Evolutionary conservation across 2,329 filamentous ascomycete genomes (phyloP).

Genomic region (Penicillium rolfsii): DNA sequence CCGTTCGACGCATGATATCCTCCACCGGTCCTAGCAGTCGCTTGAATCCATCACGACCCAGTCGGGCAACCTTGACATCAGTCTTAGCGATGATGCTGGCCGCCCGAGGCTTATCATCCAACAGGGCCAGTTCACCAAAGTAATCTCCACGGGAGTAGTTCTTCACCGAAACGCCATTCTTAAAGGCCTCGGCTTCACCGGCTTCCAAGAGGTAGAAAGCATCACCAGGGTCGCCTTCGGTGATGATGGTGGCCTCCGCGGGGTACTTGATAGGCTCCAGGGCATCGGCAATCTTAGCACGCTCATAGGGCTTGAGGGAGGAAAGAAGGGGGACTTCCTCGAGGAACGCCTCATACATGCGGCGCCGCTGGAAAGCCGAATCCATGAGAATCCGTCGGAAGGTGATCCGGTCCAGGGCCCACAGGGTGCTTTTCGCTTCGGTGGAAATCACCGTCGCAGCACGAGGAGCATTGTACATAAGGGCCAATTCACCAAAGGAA

Average conservation of each 20-base stretch:
- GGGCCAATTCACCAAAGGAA: slow-evolving; percentile 91
- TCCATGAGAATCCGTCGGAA: slow-evolving; percentile 99
- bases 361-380: slow-evolving; percentile 90
- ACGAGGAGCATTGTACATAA: slow-evolving; percentile 98
- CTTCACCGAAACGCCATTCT: slow-evolving; percentile 74
- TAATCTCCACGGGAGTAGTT: slow-evolving; percentile 90
- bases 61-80: slow-evolving; percentile 87
- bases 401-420: slow-evolving; percentile 92
- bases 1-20: slow-evolving; percentile 80
- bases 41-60: slow-evolving; percentile 95
- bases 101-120: slow-evolving; percentile 91
- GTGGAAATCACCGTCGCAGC: slow-evolving; percentile 90
- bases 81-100: slow-evolving; percentile 83
- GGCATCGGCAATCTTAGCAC: slow-evolving; percentile 95
- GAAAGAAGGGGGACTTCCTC: slow-evolving; percentile 88
- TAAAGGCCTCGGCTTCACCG: slow-evolving; percentile 85
- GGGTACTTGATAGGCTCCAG: slow-evolving; percentile 88
- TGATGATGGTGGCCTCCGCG: slow-evolving; percentile 80
- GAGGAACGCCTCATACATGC: slow-evolving; percentile 96
- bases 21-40: slow-evolving; percentile 89
- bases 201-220: slow-evolving; percentile 89
- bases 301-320: slow-evolving; percentile 85
- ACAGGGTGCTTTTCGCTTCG: slow-evolving; percentile 77
- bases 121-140: slow-evolving; percentile 90
- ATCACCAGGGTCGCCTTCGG: slow-evolving; percentile 86